Conservation (phyloP, 192 early-diverging fungal species). For the Globomyces pollinis-pini region DNA sequence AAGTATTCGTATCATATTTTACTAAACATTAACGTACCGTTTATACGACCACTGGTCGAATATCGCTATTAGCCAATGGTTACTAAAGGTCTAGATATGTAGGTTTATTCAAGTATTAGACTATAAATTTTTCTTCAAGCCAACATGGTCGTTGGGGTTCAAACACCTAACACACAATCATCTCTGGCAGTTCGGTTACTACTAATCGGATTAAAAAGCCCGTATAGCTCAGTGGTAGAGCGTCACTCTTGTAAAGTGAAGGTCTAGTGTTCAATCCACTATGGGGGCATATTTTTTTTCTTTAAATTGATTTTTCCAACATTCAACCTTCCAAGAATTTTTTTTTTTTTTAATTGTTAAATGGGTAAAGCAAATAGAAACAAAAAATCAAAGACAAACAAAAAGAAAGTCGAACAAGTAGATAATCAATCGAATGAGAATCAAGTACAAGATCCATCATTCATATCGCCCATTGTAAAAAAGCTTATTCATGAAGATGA, state of each 20-base stretch:
- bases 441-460: neutral
- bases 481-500: too few relatives aligned
- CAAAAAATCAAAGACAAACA: neutral
- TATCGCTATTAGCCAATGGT: too few relatives aligned
- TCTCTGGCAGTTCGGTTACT: too few relatives aligned
- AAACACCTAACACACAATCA: too few relatives aligned
- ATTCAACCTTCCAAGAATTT: neutral
- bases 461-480: neutral
- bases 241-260: slow-evolving; percentile 71
- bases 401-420: neutral
- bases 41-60: too few relatives aligned
- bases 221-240: slow-evolving; percentile 58
- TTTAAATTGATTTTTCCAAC: neutral
- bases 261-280: slow-evolving; percentile 60
- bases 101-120: too few relatives aligned
- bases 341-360: neutral
- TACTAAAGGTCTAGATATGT: too few relatives aligned
- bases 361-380: slow-evolving; percentile 1
- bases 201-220: too few relatives aligned
- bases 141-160: too few relatives aligned
- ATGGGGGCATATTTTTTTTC: slow-evolving; percentile 26
- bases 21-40: too few relatives aligned
- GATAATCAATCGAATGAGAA: neutral
- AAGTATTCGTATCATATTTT: too few relatives aligned
- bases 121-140: too few relatives aligned